Evolutionary conservation across 1,284 basidiomycete species (phyloP), one percentile per base, ranked within the genome.

Genomic region (Pholiota adiposa): DNA sequence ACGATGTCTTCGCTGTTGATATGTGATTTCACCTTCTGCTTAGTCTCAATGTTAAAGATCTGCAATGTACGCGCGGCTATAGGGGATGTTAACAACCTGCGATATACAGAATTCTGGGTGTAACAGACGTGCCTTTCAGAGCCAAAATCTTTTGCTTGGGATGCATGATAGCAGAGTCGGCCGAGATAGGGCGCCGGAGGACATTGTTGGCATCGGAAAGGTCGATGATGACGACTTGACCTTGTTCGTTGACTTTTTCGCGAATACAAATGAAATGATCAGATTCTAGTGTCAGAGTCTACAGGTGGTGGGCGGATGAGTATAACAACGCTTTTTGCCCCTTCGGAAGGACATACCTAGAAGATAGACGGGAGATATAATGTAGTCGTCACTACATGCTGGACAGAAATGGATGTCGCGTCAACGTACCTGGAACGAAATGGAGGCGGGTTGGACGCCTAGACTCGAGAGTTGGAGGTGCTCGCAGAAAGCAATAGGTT

Each of bases 161-260:
- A 76, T 98, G 96, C 97, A 99, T 99, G 72, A 99, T 98, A 64
- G 97, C 97, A 59, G 94, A 96, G 77, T 99, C 97, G 16, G 87
- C 97, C 23, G 94, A 94, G 73, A 99, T 99, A 60, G 97, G 97
- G 72, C 97, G 84, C 67, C 97, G 89, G 67, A 98, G 89, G 68
- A 98, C 90, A 89, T 96, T 94, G 80, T 97, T 97, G 71, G 94
- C 93, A 75, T 98, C 94, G 60, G 90, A 83, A 64, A 98, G 89
- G 86, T 97, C 96, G 72, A 98, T 92, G 72, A 98, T 98, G 73
- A 97, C 94, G 65, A 98, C 96, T 79, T 97, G 95, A 77, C 96
- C 95, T 72, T 93, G 90, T 67, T 95, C 94, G 69, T 90, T 89
- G 71, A 92, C 83, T 77, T 92, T 93, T 80, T 96, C 93, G 59